Evolutionary conservation across 805 yeast genomes (phyloP).

Genomic region (Pichia rugopelliculosa): DNA sequence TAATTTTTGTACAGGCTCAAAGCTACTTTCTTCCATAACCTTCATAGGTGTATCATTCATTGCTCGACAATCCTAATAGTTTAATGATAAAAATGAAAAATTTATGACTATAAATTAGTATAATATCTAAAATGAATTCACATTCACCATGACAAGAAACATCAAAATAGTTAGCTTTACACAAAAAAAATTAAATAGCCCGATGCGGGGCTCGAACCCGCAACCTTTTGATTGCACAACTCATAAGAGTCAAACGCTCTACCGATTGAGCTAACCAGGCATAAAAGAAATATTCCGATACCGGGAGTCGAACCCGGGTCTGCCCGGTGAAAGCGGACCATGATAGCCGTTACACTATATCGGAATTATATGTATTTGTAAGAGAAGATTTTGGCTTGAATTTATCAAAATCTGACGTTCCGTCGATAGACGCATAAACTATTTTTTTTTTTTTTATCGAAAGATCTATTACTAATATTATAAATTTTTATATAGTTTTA

Average conservation of each 20-base stretch:
- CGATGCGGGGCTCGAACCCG: conserved; percentile 14
- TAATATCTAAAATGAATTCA: not conserved
- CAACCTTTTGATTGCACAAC: conserved; percentile 10
- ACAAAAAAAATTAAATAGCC: conserved; percentile 6
- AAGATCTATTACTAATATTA: too few species aligned
- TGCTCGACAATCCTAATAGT: too few species aligned
- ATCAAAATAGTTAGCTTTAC: not conserved
- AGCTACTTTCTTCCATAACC: not conserved
- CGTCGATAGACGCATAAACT: too few species aligned
- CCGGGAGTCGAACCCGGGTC: conserved; percentile 39
- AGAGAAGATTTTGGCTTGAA: too few species aligned
- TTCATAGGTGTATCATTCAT: too few species aligned
- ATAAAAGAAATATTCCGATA: conserved; percentile 25
- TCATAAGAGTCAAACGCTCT: conserved; percentile 12
- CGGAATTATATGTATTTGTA: conserved; percentile 17
- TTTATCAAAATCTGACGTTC: too few species aligned
- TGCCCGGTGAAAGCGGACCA: conserved; percentile 38
- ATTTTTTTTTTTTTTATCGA: too few species aligned
- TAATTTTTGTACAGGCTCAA: not conserved
- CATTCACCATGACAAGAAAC: too few species aligned
- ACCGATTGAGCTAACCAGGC: conserved; percentile 13
- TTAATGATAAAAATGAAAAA: too few species aligned
- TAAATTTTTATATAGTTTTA: too few species aligned
- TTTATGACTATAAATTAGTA: too few species aligned
- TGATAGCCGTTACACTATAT: conserved; percentile 37